Evolutionary conservation across 768 basidiomycete genomes (phyloP), one percentile per base, ranked within the genome.

Genomic region (Termitomyces bulborhizus): DNA sequence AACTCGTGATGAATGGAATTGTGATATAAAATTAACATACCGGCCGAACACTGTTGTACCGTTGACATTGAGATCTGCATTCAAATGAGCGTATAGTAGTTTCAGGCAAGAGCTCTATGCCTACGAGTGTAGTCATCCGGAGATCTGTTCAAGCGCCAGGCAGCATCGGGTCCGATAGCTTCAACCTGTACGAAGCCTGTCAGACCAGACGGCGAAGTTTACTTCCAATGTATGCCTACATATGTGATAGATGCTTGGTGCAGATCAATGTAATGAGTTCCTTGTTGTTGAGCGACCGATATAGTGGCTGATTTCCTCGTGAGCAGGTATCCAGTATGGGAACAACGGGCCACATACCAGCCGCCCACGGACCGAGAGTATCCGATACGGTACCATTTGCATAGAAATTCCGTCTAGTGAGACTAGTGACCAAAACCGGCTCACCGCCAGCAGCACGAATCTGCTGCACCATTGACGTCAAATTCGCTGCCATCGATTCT

Each of bases 401-500:
- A 48, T 66, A 62, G 64, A 76, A 75, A 16, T 59, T 65, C 15
- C 76, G 68, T 29, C 74, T 60, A 3, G 73, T 75, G 49, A 76
- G 62, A 56, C 70, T 71, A 15, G 75, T 76, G 37, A 76, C 71
- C 8, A 76, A 62, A 21, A 77, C 71, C 0, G 75, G 73, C 51
- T 73, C 72, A 5, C 63, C 74, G 11, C 73, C 72, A 18, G 71
- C 54, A 2, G 66, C 66, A 9, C 72, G 65, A 47, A 76, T 65
- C 54, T 73, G 67, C 50, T 70, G 51, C 6, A 73, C 69, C 73
- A 74, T 75, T 7, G 60, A 60, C 15, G 75, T 76, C 40, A 75
- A 46, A 52, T 77, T 75, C 1, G 67, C 69, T 7, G 73, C 73
- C 75, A 76, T 76, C 0, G 72, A 74, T 54, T 71, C 74, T 4